Base-by-base conservation (phyloP, 2,329 filamentous ascomycete species). In the Fusarium buharicum region DNA sequence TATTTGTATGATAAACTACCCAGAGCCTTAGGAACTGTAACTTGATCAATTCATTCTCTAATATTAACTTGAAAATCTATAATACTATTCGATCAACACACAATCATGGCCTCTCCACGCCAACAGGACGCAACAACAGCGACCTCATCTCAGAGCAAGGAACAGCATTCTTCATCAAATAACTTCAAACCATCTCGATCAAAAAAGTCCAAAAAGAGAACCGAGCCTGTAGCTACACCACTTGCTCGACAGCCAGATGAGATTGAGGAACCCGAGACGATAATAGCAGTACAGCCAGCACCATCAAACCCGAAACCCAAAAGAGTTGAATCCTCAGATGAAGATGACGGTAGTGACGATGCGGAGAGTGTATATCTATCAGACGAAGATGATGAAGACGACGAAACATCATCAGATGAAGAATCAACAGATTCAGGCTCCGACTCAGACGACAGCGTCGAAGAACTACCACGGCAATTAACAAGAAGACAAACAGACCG, bases 311-410 rank as follows among this genome's bases (percentile, higher is more conserved):
- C 45, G 12, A 44, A 45, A 11, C 37, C 43, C 22, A 65, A 56
- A 13, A 48, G 12, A 16, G 49, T 40, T 18, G 48, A 67, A 36
- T 38, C 50, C 24, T 55, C 67, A 20, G 44, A 57, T 6, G 59
- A 55, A 6, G 52, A 64, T 3, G 40, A 46, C 13, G 40, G 61
- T 11, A 20, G 36, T n/a, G 56, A 56, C n/a, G 67, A 64, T 22
- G 55, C 36, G 40, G 65, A 70, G 36, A 70, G 55, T 14, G 47
- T 69, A 3, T 58, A 69, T 52, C 38, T 70, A 40, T 67, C 67
- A 50, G 61, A 56, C 22, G 54, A 66, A 8, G 50, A 51, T 2
- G 36, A 53, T 14, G 57, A 65, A 5, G 44, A 55, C 18, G 43
- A 53, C 27, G 47, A 45, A 14, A 37, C 64, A 9, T 53, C 31